Evolutionary conservation across 73 alveolate genomes (phyloP), one percentile per base, ranked within the genome.

Genomic region (Urostyla sp.): DNA sequence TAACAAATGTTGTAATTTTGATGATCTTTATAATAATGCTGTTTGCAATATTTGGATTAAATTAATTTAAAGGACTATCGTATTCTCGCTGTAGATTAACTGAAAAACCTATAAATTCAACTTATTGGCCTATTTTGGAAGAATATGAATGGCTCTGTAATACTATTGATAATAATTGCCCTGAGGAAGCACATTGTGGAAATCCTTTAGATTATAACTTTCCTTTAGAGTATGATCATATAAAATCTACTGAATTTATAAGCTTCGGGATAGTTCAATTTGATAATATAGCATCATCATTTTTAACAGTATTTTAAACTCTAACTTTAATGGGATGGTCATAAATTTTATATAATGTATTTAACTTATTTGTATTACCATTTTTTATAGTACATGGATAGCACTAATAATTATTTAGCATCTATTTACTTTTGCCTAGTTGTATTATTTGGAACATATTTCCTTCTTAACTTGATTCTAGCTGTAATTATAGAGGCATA

Each of bases 321-420:
- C 63, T 87, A 38, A 78, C 87, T 1, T 16, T 66, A 23, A 87
- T 66, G 27, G 87, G 85, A 16, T 87, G 94, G 90, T 34, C 90
- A 21, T 61, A 63, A n/a, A 24, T 87, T 53, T 80, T 87, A 90
- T 53, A 67, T 31, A 59, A 58, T 57, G 59, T 73, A 73, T 52
- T 7, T 5, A 5, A 26, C 5, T 37, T 13, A 1, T 21, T 27
- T 10, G 28, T 46, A 27, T n/a, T 66, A 66, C 6, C 26, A 20
- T 18, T 40, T 66, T 7, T 18, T 40, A 16, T 51, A 73, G 85
- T 27, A 32, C 4, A 31, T 32, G 1, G 78, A 75, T 37, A 66
- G 66, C 20, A 36, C 53, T 18, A 55, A 40, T 38, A 28, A 23
- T 3, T 26, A 30, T 15, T 73, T 75, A 13, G 87, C 73, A 24